phyloP scores from a whole-genome alignment of 163 green algal genomes.

The Scenedesmus sp. region DNA sequence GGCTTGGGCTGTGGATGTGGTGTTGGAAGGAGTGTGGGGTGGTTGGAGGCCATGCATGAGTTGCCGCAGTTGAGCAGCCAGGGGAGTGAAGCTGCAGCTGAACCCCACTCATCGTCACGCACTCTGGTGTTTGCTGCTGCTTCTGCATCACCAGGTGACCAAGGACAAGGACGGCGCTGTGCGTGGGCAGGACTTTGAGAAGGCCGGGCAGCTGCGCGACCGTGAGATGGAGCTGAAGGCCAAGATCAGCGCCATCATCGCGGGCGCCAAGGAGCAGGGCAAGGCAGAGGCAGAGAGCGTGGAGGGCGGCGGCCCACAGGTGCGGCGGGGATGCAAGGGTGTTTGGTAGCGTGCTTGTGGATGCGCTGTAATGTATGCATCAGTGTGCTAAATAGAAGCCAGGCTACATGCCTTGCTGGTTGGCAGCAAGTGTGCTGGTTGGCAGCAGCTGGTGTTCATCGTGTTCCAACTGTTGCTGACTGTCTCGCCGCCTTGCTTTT shows the following conservation, averaged over 20 bases:
- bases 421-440: too few relatives aligned
- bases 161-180: slow-evolving; percentile 98
- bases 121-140: background rate
- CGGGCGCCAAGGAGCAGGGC: slow-evolving; percentile 73
- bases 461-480: too few relatives aligned
- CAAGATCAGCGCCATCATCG: slow-evolving; percentile 75
- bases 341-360: background rate
- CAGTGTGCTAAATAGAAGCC: too few relatives aligned
- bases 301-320: slow-evolving; percentile 85
- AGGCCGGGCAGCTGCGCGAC: slow-evolving; percentile 95
- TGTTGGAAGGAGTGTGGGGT: background rate
- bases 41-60: background rate
- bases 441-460: too few relatives aligned
- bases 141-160: slow-evolving; percentile 69
- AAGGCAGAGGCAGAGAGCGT: slow-evolving; percentile 89
- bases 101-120: background rate
- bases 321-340: slow-evolving; percentile 52
- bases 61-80: background rate
- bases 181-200: slow-evolving; percentile 97
- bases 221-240: slow-evolving; percentile 96
- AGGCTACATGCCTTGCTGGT: too few relatives aligned
- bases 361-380: too few relatives aligned
- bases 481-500: too few relatives aligned
- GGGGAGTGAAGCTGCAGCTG: background rate
- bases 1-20: background rate